Base-by-base conservation (phyloP, 2,329 filamentous ascomycete genomes). In the Trichoderma oligosporum region DNA sequence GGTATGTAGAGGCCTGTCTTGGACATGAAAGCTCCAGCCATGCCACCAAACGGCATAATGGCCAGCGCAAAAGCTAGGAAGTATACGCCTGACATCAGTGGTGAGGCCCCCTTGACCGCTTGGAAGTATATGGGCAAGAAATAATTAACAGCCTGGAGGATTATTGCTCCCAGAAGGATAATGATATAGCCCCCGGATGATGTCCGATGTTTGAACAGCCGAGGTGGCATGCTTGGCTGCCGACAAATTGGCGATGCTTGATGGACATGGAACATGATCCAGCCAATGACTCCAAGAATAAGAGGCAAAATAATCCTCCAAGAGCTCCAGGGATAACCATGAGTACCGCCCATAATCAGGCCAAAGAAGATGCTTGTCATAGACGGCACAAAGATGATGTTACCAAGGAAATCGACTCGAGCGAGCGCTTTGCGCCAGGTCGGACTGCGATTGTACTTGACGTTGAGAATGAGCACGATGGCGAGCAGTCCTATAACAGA, bases 81-180 rank as follows among this genome's bases (percentile, higher is more conserved):
- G 25, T 68, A 57, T 18, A 74, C 62, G 0, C 70, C 74, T 0
- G 73, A 65, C 47, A 39, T 52, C 0, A 63, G 61, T 0, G 78
- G 70, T 0, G 67, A 64, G 4, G 68, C 65, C 2, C 62, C 62
- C 1, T 69, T 66, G 0, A 79, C 74, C 2, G 67, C 71, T 52
- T 80, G 77, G 60, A 80, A 80, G 63, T 79, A 81, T 8, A 80
- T 64, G 0, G 78, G 76, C 0, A 78, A 60, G 58, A 78, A 78
- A 63, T 72, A 76, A 18, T 46, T 56, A n/a, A 58, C 29, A 31
- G 31, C 51, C 3, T 53, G 56, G 9, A 57, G 38, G 3, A 71
- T 48, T 4, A 66, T 61, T 16, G 66, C 68, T 0, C 71, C 74
- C 2, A 76, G 54, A 12, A 66, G 67, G 49, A 66, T 69, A 1